Conservation (phyloP, 2,329 filamentous ascomycete species). For the Metarhizium anisopliae region DNA sequence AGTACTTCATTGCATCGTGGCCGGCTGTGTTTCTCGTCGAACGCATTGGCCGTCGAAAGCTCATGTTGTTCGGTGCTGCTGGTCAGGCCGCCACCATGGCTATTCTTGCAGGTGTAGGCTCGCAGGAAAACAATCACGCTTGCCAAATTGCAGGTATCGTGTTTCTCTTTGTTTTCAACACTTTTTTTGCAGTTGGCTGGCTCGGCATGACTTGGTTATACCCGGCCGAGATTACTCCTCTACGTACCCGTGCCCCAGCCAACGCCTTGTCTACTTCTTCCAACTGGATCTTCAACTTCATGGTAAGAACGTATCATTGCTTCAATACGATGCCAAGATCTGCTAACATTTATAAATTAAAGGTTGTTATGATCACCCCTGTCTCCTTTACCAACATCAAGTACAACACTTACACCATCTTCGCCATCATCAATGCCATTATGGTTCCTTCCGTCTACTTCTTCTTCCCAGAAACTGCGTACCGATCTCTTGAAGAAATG, state of each 20-base stretch:
- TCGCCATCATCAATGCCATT: conserved; percentile 54
- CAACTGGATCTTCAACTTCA: conserved; percentile 57
- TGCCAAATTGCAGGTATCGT: conserved; percentile 54
- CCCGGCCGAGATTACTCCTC: conserved; percentile 57
- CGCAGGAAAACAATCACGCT: conserved; percentile 34
- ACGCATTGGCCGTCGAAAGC: conserved; percentile 55
- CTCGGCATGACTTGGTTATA: conserved; percentile 55
- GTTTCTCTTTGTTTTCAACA: conserved; percentile 55
- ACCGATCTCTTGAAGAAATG: conserved; percentile 58
- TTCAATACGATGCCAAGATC: not conserved
- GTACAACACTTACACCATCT: conserved; percentile 56
- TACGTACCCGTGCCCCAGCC: conserved; percentile 55
- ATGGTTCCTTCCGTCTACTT: conserved; percentile 50
- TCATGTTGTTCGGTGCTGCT: conserved; percentile 62
- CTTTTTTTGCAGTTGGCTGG: conserved; percentile 51
- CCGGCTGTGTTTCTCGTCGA: conserved; percentile 53
- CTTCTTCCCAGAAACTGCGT: conserved; percentile 58
- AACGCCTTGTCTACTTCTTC: conserved; percentile 45
- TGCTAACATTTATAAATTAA: not conserved
- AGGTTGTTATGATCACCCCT: conserved; percentile 54
- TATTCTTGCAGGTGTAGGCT: conserved; percentile 48
- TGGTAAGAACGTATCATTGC: conserved; percentile 22
- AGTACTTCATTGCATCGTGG: conserved; percentile 57
- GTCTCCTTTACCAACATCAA: conserved; percentile 47
- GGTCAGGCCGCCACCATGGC: conserved; percentile 58